A percentile compares a stretch with the other conserved stretches of the same genome.
Evolutionary conservation across 306 rosid species (phyloP).

Genomic region (Senna siamea): DNA sequence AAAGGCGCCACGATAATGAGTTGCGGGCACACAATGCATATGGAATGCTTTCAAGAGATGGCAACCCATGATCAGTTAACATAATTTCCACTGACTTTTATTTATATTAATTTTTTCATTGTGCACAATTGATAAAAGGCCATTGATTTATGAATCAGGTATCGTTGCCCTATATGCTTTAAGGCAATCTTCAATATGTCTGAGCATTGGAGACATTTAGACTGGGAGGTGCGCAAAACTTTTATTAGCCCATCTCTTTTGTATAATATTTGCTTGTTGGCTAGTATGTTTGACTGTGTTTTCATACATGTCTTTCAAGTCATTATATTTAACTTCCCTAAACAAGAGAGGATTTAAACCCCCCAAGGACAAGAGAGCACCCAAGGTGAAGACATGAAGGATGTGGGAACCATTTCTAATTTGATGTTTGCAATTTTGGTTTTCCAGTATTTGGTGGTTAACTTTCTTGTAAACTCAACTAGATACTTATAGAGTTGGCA

Average conservation of each 20-base stretch:
- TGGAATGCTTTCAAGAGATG: slow-evolving; percentile 63
- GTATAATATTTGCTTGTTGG: not conserved
- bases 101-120: not conserved
- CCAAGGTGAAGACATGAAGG: not conserved
- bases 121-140: slow-evolving; percentile 18
- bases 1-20: slow-evolving; percentile 52
- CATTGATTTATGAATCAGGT: slow-evolving; percentile 51
- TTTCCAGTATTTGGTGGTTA: not conserved
- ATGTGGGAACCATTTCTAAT: slow-evolving; percentile 2
- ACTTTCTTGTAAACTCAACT: not conserved
- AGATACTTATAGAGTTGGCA: not conserved
- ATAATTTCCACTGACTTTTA: not conserved
- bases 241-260: not conserved
- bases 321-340: not conserved
- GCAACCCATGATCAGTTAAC: slow-evolving; percentile 53
- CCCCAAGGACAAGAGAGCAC: not conserved
- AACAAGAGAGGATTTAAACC: too few relatives aligned
- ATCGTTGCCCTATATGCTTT: slow-evolving; percentile 74
- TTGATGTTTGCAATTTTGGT: not conserved
- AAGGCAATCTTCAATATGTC: slow-evolving; percentile 61
- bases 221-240: slow-evolving; percentile 53
- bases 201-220: slow-evolving; percentile 49
- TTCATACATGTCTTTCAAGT: slow-evolving; percentile 17
- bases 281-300: not conserved
- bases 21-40: slow-evolving; percentile 87